Evolutionary conservation across 2,329 filamentous ascomycete genomes (phyloP).

Genomic region (Alternaria angustiovoidea): DNA sequence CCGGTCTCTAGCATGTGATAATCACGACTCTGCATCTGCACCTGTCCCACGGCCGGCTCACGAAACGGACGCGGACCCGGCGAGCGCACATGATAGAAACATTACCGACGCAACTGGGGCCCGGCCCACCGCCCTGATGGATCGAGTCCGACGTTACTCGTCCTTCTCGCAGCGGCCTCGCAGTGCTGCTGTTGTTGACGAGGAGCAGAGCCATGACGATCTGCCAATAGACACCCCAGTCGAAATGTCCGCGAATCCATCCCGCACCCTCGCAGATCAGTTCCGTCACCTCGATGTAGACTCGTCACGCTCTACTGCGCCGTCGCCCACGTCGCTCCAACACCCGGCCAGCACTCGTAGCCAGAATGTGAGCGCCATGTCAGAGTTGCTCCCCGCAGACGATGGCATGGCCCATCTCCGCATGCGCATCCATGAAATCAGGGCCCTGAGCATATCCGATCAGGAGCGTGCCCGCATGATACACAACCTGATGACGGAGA

Average conservation of each 20-base stretch:
- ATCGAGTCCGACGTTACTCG: constrained; percentile 32
- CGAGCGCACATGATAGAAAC: constrained; percentile 11
- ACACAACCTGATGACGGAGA: constrained; percentile 59
- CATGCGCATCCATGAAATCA: constrained; percentile 58
- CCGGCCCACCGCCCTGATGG: constrained; percentile 20
- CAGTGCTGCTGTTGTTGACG: constrained; percentile 35
- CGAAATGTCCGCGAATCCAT: constrained; percentile 46
- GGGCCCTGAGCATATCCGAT: constrained; percentile 53
- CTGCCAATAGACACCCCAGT: constrained; percentile 35
- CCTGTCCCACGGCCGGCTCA: constrained; percentile 15
- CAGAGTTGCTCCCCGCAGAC: constrained; percentile 56
- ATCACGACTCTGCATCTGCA: constrained; percentile 18
- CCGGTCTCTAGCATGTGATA: constrained; percentile 40
- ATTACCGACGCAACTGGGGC: constrained; percentile 15
- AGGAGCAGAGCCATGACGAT: constrained; percentile 33
- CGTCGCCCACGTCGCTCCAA: constrained; percentile 27
- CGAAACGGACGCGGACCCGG: constrained; percentile 15
- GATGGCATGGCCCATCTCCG: constrained; percentile 60
- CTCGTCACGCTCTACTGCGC: constrained; percentile 33
- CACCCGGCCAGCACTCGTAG: constrained; percentile 12
- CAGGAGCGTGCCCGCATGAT: constrained; percentile 60
- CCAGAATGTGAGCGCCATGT: constrained; percentile 42
- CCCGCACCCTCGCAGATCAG: constrained; percentile 37
- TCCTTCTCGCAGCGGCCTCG: constrained; percentile 33
- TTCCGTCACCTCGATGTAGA: constrained; percentile 37